Evolutionary conservation across 306 rosid species (phyloP).

Genomic region (Cicer judaicum): DNA sequence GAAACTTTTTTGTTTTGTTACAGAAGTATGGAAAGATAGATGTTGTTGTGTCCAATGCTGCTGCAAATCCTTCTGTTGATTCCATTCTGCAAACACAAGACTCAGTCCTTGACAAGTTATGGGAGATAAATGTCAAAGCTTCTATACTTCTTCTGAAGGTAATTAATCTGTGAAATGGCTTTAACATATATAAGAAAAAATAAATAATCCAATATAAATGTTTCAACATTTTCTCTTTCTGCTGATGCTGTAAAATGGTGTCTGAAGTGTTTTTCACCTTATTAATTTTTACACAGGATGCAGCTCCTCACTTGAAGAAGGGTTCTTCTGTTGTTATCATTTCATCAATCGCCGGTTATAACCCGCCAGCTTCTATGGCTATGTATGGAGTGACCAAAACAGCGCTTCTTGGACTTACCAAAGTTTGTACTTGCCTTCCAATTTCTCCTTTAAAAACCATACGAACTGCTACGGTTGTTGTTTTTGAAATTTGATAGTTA

Average conservation of each 20-base stretch:
- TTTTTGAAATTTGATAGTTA: constrained; percentile 30
- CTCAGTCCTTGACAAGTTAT: constrained; percentile 82
- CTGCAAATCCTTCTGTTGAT: constrained; percentile 83
- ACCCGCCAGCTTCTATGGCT: constrained; percentile 81
- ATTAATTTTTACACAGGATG: constrained; percentile 63
- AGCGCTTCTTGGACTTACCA: constrained; percentile 91
- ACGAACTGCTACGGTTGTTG: constrained; percentile 5
- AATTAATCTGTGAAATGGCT: constrained; percentile 28
- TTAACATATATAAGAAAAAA: constrained; percentile 16
- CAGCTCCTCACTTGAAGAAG: constrained; percentile 70
- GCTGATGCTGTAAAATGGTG: not conserved
- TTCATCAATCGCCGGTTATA: constrained; percentile 80
- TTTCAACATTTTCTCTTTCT: constrained; percentile 17
- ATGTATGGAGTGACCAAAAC: constrained; percentile 99
- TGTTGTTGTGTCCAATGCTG: constrained; percentile 93
- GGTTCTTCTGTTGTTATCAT: constrained; percentile 85
- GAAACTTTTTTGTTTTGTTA: constrained; percentile 44
- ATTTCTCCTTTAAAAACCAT: constrained; percentile 19
- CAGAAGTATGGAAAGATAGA: constrained; percentile 94
- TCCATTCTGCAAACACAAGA: constrained; percentile 70
- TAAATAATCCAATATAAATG: constrained; percentile 3
- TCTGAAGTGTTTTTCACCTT: not conserved
- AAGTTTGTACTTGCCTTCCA: constrained; percentile 55
- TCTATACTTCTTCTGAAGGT: constrained; percentile 88
- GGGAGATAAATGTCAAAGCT: constrained; percentile 98